Evolutionary conservation across 2,329 filamentous ascomycete species (phyloP), one percentile per base, ranked within the genome.

Genomic region (Hymenoscyphus infarciens): DNA sequence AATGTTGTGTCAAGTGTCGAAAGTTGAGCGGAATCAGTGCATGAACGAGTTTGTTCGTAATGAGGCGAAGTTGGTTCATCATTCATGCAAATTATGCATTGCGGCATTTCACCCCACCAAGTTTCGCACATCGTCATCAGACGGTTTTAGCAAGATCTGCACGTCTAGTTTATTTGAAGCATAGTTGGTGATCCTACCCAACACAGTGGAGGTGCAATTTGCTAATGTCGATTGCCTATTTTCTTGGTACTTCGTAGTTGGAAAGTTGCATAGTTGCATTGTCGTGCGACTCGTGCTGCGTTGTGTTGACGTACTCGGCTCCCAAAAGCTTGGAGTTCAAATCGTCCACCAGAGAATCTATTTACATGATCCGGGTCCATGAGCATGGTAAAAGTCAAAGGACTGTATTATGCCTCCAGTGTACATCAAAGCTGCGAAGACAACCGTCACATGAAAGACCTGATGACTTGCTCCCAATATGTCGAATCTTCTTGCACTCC

Each of bases 391-490:
- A 56, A 61, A 75, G 60, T 77, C 72, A 63, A 77, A 78, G 25
- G 75, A 74, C 65, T 70, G 69, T 31, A 77, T 45, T 38, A 80
- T 71, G 10, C 74, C 77, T 56, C 69, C 66, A 19, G 73, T 72
- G 57, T 77, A 77, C 3, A 74, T 70, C 16, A 79, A 61, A 0
- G 75, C 77, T 2, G 78, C 80, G 11, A 76, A 69, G 19, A 82
- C 69, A 15, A 82, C 79, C 64, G 78, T 73, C 1, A 81, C 64
- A 62, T 83, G 80, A 71, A 83, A 78, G 25, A 81, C 69, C 69
- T 83, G 79, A 68, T 83, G 80, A 61, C 78, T 80, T 1, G 78
- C 74, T 1, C 80, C 80, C 22, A 78, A 72, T 1, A 82, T 68
- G 63, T 83, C 80, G 57, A 81, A 82, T 2, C 61, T 71, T 15